Base-by-base conservation (phyloP, 805 yeast genomes). In the Nakazawaea wickerhamii region DNA sequence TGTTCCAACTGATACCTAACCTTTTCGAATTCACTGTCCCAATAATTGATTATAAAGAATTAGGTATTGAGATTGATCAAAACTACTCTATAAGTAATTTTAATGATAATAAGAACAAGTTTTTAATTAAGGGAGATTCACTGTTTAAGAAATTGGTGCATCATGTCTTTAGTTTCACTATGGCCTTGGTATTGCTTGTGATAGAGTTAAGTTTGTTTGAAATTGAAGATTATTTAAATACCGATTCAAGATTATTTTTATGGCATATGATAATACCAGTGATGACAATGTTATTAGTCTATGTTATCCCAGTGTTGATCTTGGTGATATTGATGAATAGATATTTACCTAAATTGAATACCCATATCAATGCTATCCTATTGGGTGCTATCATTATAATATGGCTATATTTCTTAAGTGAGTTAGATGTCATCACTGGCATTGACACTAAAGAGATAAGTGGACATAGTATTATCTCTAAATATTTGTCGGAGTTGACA, bases 401-500 rank as follows among this genome's bases (percentile, higher is more conserved):
- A 4, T 48, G 36, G 11, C 40, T 52, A 9, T 38, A 18, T 34
- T 11, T 32, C 35, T 4, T 61, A 54, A 32, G 37, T 45, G 4
- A 20, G 39, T 1, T 71, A 75, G 77, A 58, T 61, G 30, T 36
- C 55, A 14, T 44, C 60, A 2, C 57, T 68, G 70, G 73, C 2
- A 53, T 55, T 32, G 50, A 60, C 20, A 43, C 41, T 23, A 46
- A 23, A 44, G 48, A 43, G 37, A 46, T 42, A 39, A 43, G 30
- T 8, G 10, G 10, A 50, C 48, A 57, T 23, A 52, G 65, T 18
- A 47, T 65, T n/a, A 48, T 69, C n/a, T 68, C 68, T 36, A 55
- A 58, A 15, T 70, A 73, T 41, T 60, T 75, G 34, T 69, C 66
- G 47, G 71, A 73, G 49, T 51, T 75, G 23, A 64, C 71, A 3